Evolutionary conservation across 2,329 filamentous ascomycete species (phyloP).

Genomic region (Neofusicoccum laricinum): DNA sequence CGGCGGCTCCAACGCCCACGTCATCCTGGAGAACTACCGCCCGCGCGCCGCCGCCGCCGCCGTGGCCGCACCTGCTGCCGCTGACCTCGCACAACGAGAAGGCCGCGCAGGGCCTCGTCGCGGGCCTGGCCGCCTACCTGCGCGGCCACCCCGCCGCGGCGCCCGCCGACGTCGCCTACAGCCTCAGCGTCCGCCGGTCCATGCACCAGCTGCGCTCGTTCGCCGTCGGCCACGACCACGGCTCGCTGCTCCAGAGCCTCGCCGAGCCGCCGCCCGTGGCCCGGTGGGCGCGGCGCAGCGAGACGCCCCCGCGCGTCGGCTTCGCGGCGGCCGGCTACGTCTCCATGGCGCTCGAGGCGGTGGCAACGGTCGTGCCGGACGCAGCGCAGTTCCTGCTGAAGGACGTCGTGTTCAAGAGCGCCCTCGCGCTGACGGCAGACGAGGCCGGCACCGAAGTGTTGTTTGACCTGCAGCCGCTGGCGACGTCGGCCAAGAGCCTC

Average conservation of each 20-base stretch:
- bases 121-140: not conserved
- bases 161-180: constrained; percentile 3
- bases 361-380: constrained; percentile 27
- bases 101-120: constrained; percentile 7
- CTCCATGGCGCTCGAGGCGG: constrained; percentile 34
- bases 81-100: constrained; percentile 16
- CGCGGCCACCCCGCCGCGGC: not conserved
- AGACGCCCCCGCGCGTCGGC: constrained; percentile 5
- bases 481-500: constrained; percentile 2
- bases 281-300: not conserved
- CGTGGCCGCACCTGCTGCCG: constrained; percentile 2
- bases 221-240: not conserved
- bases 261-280: constrained; percentile 3
- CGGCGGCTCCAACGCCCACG: constrained; percentile 28
- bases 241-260: not conserved
- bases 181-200: not conserved
- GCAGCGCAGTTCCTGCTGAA: constrained; percentile 8
- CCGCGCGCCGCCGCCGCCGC: not conserved
- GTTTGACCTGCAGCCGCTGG: constrained; percentile 3
- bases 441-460: not conserved
- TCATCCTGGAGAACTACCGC: constrained; percentile 23
- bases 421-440: not conserved
- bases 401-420: constrained; percentile 1
- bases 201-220: not conserved
- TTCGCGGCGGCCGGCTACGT: constrained; percentile 43